Percentiles rank a stretch among this genome's conserved stretches.
phyloP scores from a whole-genome alignment of 306 rosid genomes.

The Argentina anserina region DNA sequence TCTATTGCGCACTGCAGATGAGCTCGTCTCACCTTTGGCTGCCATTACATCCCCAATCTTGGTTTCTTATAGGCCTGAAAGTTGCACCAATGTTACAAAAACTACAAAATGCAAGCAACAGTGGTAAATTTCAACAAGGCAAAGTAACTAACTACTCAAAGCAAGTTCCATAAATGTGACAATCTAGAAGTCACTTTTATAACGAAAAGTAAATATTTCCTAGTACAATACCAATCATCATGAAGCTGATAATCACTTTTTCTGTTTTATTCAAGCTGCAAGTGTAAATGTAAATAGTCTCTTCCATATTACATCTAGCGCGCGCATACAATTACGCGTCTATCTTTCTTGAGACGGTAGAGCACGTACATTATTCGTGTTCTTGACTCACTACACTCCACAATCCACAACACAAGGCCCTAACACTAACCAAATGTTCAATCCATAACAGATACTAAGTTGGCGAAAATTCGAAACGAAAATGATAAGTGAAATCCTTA shows the following conservation, averaged over 20 bases:
- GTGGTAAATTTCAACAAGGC: background rate
- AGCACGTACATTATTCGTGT: background rate
- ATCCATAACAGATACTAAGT: background rate
- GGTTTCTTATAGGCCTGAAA: background rate
- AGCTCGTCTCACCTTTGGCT: constrained; percentile 55
- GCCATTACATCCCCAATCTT: constrained; percentile 54
- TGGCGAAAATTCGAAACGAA: too few species aligned
- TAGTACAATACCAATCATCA: background rate
- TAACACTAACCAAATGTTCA: background rate
- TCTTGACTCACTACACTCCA: background rate
- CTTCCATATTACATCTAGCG: background rate
- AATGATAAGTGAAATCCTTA: background rate
- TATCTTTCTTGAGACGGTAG: background rate
- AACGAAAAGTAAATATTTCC: background rate
- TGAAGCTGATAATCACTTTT: background rate
- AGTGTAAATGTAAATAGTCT: background rate
- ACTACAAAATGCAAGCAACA: background rate
- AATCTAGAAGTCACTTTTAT: background rate
- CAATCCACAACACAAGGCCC: background rate
- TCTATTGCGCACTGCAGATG: constrained; percentile 41
- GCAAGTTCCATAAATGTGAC: background rate
- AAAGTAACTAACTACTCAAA: background rate
- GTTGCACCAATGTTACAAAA: background rate
- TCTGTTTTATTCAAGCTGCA: background rate
- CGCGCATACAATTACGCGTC: background rate